A percentile compares a stretch with the other conserved stretches of the same genome.
Evolutionary conservation across 2,329 filamentous ascomycete species (phyloP).

Genomic region (Cordyceps fumosorosea): DNA sequence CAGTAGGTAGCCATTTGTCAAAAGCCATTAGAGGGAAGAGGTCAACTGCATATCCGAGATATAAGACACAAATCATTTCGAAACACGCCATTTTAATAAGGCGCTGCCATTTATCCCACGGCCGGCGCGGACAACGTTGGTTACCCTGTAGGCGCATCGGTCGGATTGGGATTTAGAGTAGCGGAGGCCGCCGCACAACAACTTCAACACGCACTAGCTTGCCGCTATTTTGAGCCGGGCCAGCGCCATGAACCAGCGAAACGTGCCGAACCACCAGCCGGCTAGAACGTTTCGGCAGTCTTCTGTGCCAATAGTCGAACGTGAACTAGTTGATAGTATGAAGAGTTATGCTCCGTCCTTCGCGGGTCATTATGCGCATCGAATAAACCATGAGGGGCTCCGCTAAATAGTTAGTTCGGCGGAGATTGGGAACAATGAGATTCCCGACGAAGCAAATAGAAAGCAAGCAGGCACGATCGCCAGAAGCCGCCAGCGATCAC

Average conservation of each 20-base stretch:
- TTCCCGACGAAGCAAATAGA: neutral
- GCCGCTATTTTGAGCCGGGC: neutral
- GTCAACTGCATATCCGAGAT: too few species aligned
- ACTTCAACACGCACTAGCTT: neutral
- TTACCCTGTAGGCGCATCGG: neutral
- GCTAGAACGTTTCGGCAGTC: neutral
- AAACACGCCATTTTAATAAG: too few species aligned
- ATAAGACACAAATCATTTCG: too few species aligned
- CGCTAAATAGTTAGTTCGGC: neutral
- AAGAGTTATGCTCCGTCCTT: neutral
- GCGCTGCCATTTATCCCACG: too few species aligned
- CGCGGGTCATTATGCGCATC: neutral
- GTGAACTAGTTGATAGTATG: neutral
- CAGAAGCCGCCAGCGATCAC: neutral
- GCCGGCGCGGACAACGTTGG: too few species aligned
- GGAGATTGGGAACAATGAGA: neutral
- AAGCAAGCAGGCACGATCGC: neutral
- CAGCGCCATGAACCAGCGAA: neutral
- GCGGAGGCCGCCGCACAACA: neutral
- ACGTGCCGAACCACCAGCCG: neutral
- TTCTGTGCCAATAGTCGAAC: neutral
- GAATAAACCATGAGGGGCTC: neutral
- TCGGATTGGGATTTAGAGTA: neutral
- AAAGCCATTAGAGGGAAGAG: too few species aligned
- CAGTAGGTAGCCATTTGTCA: too few species aligned